phyloP scores from a whole-genome alignment of 225 moss, liverwort and hornwort genomes.

The Rhytidiadelphus loreus region DNA sequence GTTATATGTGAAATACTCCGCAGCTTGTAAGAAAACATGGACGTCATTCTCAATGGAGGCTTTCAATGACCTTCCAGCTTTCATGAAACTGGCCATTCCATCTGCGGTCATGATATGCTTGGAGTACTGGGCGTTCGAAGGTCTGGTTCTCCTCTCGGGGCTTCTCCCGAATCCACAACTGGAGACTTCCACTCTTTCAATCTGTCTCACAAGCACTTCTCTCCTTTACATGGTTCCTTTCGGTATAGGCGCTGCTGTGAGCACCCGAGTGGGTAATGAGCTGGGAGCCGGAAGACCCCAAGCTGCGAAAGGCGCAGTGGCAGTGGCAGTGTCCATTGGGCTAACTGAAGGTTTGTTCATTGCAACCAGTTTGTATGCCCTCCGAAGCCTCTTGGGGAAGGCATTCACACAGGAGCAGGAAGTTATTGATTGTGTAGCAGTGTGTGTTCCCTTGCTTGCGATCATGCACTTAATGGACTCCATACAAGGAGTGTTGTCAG shows the following conservation, averaged over 20 bases:
- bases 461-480: constrained; percentile 31
- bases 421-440: constrained; percentile 23
- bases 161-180: constrained; percentile 63
- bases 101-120: constrained; percentile 69
- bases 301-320: constrained; percentile 36
- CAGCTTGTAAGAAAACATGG: constrained; percentile 47
- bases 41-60: constrained; percentile 52
- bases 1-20: constrained; percentile 29
- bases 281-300: constrained; percentile 52
- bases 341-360: constrained; percentile 22
- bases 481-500: constrained; percentile 44
- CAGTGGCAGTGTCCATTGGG: constrained; percentile 16
- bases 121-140: constrained; percentile 71
- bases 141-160: constrained; percentile 50
- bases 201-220: constrained; percentile 36
- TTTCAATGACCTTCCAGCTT: constrained; percentile 29
- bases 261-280: constrained; percentile 71
- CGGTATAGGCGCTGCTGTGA: constrained; percentile 44
- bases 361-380: not conserved
- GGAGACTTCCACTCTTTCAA: constrained; percentile 56
- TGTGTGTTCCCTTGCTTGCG: constrained; percentile 29
- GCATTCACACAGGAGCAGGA: constrained; percentile 39
- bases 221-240: constrained; percentile 45
- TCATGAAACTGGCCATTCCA: constrained; percentile 54
- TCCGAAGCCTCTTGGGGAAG: not conserved